A percentile compares a stretch with the other conserved stretches of the same genome.
Evolutionary conservation across 768 basidiomycete genomes (phyloP).

Genomic region (Galerina sulciceps): DNA sequence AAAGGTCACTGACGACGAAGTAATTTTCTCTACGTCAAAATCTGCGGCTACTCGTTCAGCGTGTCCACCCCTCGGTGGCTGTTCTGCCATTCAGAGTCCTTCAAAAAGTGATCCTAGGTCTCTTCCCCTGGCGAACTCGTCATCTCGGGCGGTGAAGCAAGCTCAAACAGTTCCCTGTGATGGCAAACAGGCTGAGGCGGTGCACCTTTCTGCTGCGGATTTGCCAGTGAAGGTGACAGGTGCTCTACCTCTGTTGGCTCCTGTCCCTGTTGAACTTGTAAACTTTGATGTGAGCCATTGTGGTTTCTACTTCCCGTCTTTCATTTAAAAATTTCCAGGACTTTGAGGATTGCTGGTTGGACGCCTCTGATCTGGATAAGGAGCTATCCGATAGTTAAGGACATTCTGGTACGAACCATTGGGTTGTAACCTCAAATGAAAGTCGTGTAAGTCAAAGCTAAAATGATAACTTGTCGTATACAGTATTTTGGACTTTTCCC

Average conservation of each 20-base stretch:
- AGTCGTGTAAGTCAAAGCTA: no score
- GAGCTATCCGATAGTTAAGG: conserved; percentile 7
- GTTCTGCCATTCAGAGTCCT: neutral
- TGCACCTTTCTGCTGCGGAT: conserved; percentile 6
- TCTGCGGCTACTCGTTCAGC: neutral
- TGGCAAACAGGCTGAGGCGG: neutral
- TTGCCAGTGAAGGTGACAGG: conserved; percentile 22
- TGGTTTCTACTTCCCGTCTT: neutral
- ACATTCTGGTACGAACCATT: neutral
- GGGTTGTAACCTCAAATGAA: no score
- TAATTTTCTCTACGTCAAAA: neutral
- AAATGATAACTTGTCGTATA: no score
- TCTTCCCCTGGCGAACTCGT: neutral
- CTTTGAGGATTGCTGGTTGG: conserved; percentile 42
- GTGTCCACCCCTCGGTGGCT: neutral
- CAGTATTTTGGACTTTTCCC: no score
- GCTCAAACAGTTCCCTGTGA: neutral
- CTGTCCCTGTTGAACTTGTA: conserved; percentile 19
- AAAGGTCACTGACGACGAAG: neutral
- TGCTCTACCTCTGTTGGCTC: conserved; percentile 24
- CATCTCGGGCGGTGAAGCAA: neutral
- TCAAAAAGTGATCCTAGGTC: neutral
- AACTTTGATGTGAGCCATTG: conserved; percentile 21
- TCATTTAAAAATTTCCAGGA: conserved; percentile 18
- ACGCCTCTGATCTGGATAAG: conserved; percentile 33